A percentile compares a stretch with the other conserved stretches of the same genome.
phyloP scores from a whole-genome alignment of 1,139 yeast genomes.

The Pichia inconspicua region DNA sequence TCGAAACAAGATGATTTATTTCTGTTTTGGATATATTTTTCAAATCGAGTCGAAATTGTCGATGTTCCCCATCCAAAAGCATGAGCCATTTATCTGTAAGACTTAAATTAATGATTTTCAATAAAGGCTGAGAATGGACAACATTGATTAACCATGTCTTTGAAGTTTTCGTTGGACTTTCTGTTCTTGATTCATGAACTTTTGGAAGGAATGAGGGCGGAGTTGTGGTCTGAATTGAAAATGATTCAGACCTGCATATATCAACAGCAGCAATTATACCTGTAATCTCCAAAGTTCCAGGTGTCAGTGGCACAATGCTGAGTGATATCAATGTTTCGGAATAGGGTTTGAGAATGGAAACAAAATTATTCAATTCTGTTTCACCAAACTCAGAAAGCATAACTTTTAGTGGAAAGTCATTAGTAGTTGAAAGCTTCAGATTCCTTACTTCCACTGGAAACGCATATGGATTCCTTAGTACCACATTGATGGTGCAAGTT shows the following conservation, averaged over 20 bases:
- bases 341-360: constrained; percentile 27
- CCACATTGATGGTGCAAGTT: constrained; percentile 42
- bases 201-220: constrained; percentile 4
- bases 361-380: background rate
- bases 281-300: constrained; percentile 35
- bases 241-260: constrained; percentile 35
- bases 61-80: constrained; percentile 74
- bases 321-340: constrained; percentile 34
- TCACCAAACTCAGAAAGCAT: constrained; percentile 3
- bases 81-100: constrained; percentile 62
- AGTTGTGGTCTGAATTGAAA: constrained; percentile 23
- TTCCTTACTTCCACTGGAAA: constrained; percentile 62
- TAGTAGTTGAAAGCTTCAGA: constrained; percentile 36
- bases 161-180: background rate
- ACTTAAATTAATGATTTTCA: constrained; percentile 46
- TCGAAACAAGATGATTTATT: constrained; percentile 52
- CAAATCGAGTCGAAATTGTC: constrained; percentile 42
- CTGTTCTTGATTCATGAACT: background rate
- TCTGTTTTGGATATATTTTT: constrained; percentile 51
- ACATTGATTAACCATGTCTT: constrained; percentile 30
- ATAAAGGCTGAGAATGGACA: constrained; percentile 58
- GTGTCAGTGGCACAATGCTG: constrained; percentile 35
- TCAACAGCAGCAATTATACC: constrained; percentile 41
- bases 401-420: constrained; percentile 17
- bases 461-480: constrained; percentile 72